A percentile compares a stretch with the other conserved stretches of the same genome.
Evolutionary conservation across 1,284 basidiomycete species (phyloP).

Genomic region (Cryptococcus sp.): DNA sequence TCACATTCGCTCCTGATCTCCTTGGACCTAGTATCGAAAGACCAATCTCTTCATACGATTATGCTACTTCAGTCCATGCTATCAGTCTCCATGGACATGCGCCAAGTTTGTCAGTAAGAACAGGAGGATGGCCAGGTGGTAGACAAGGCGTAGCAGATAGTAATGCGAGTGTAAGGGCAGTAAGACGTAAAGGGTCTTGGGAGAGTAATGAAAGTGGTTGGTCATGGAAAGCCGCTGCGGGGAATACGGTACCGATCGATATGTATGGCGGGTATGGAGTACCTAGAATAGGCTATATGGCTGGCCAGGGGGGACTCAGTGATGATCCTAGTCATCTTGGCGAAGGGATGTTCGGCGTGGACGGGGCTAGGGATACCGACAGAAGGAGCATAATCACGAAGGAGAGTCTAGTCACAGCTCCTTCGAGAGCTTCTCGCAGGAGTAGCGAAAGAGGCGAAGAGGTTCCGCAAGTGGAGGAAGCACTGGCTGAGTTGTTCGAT

Average conservation of each 20-base stretch:
- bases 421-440: no score
- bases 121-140: slow-evolving; percentile 7
- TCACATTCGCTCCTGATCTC: slow-evolving; percentile 18
- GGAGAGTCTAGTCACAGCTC: no score
- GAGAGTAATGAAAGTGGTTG: slow-evolving; percentile 39
- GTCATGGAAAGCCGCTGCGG: slow-evolving; percentile 22
- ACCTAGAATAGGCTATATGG: neutral
- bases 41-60: neutral
- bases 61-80: slow-evolving; percentile 5
- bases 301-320: neutral
- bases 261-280: neutral
- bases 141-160: slow-evolving; percentile 17
- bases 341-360: neutral
- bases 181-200: slow-evolving; percentile 29
- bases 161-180: slow-evolving; percentile 29
- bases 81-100: slow-evolving; percentile 9
- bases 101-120: slow-evolving; percentile 2
- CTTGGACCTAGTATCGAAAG: neutral
- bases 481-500: no score
- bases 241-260: neutral
- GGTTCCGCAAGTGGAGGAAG: no score
- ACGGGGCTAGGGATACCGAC: no score
- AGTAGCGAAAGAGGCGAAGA: no score
- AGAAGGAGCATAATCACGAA: no score
- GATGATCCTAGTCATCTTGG: neutral